These are phyloP conservation scores for Fusarium chlamydosporum DNA, from an alignment of 2,329 filamentous ascomycete genomes.

Conservation along the genomic window DNA sequence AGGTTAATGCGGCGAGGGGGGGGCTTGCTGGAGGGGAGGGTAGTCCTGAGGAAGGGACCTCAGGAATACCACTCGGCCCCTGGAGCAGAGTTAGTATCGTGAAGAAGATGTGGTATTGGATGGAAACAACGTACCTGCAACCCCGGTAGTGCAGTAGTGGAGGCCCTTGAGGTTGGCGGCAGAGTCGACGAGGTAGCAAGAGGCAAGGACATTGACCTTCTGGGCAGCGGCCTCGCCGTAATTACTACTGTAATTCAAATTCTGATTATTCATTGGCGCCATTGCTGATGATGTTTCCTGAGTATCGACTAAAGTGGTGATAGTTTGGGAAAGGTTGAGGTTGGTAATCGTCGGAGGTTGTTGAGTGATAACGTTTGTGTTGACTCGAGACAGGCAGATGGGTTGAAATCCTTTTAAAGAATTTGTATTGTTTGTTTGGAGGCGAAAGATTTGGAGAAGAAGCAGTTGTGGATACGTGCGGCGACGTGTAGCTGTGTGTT, in stretches of 20 bases:
- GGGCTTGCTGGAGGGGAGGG: constrained; percentile 89
- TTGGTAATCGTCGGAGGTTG: constrained; percentile 32
- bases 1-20: constrained; percentile 83
- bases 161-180: constrained; percentile 82
- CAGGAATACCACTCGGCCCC: constrained; percentile 95
- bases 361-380: constrained; percentile 19
- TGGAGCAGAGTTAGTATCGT: constrained; percentile 53
- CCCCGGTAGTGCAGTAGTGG: constrained; percentile 96
- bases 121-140: constrained; percentile 71
- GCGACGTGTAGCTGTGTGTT: constrained; percentile 20
- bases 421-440: constrained; percentile 15
- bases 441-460: constrained; percentile 12
- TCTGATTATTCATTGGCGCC: constrained; percentile 79
- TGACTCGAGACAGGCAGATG: constrained; percentile 10
- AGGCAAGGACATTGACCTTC: constrained; percentile 85
- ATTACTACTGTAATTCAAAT: constrained; percentile 80
- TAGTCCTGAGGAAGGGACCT: constrained; percentile 87
- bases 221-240: constrained; percentile 77
- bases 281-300: constrained; percentile 58
- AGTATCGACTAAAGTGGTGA: constrained; percentile 42
- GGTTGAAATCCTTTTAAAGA: constrained; percentile 19
- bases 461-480: constrained; percentile 6
- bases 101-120: not conserved
- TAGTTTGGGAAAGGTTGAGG: constrained; percentile 21
- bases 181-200: constrained; percentile 87